phyloP scores from a whole-genome alignment of 2,329 filamentous ascomycete species.

The Nemania sp. region DNA sequence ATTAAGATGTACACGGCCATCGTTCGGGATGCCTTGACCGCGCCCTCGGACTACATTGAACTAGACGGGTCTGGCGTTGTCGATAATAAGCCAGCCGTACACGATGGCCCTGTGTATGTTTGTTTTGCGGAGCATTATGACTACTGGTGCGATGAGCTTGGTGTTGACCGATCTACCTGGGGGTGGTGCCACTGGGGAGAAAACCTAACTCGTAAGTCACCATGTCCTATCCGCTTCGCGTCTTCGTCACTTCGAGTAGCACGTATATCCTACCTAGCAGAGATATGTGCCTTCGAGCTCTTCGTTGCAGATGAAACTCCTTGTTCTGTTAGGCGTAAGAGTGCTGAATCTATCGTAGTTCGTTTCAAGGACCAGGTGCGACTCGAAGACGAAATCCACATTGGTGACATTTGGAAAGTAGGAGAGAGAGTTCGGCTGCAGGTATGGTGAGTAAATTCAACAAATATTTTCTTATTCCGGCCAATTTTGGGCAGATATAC shows the following conservation, averaged over 20 bases:
- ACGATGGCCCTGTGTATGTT: conserved; percentile 45
- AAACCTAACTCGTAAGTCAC: conserved; percentile 40
- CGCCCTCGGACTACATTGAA: conserved; percentile 41
- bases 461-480: neutral
- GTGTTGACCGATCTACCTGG: conserved; percentile 39
- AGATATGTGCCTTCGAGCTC: neutral
- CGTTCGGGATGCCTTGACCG: conserved; percentile 40
- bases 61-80: conserved; percentile 40
- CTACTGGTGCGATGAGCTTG: conserved; percentile 43
- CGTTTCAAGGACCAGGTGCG: conserved; percentile 31
- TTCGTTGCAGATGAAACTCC: neutral
- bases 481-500: neutral
- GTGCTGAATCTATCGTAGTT: conserved; percentile 23
- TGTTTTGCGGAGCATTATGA: conserved; percentile 47
- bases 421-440: conserved; percentile 41
- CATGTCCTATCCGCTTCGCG: neutral
- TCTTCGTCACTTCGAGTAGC: neutral
- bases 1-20: conserved; percentile 42
- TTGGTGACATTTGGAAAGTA: conserved; percentile 45
- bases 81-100: conserved; percentile 41
- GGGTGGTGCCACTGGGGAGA: conserved; percentile 47
- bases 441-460: conserved; percentile 33
- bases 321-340: neutral
- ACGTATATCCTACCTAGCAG: neutral
- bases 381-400: conserved; percentile 41